Evolutionary conservation across 257 asterid genomes (phyloP).

Genomic region (Lavandula angustifolia): DNA sequence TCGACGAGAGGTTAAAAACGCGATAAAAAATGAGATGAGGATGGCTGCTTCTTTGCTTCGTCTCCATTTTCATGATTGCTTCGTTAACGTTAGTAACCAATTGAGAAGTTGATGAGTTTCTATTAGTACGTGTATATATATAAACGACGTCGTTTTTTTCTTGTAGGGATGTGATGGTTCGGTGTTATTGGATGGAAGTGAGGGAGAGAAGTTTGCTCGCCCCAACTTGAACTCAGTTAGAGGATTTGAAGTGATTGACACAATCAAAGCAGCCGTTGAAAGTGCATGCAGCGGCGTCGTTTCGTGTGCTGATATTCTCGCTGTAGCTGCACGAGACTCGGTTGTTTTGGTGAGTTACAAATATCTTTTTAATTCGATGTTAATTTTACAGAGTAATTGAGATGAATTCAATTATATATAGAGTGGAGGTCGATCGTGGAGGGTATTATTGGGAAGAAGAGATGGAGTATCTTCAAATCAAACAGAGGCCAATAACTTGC

Average conservation of each 20-base stretch:
- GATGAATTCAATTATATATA: no score
- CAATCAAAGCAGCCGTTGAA: slow-evolving; percentile 64
- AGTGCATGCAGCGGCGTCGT: slow-evolving; percentile 61
- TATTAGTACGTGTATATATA: slow-evolving; percentile 6
- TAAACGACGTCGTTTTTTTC: background rate
- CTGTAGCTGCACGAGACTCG: slow-evolving; percentile 75
- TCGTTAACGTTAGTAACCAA: no score
- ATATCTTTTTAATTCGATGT: no score
- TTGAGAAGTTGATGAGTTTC: no score
- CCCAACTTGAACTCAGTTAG: slow-evolving; percentile 76
- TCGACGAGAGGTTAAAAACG: slow-evolving; percentile 56
- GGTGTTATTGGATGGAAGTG: slow-evolving; percentile 68
- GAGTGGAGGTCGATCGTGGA: slow-evolving; percentile 90
- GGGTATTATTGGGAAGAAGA: slow-evolving; percentile 73
- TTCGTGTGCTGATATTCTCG: slow-evolving; percentile 74
- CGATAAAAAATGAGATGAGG: slow-evolving; percentile 67
- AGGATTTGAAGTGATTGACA: slow-evolving; percentile 77
- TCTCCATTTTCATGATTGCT: slow-evolving; percentile 83
- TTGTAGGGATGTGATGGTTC: slow-evolving; percentile 86
- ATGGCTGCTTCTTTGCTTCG: slow-evolving; percentile 86
- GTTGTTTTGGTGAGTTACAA: slow-evolving; percentile 63
- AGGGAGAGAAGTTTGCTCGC: slow-evolving; percentile 63
- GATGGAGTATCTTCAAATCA: slow-evolving; percentile 71
- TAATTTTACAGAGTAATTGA: no score
- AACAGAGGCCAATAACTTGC: slow-evolving; percentile 64